A percentile compares a stretch with the other conserved stretches of the same genome.
Conservation (phyloP, 805 yeast species). For the Metschnikowia continentalis region DNA sequence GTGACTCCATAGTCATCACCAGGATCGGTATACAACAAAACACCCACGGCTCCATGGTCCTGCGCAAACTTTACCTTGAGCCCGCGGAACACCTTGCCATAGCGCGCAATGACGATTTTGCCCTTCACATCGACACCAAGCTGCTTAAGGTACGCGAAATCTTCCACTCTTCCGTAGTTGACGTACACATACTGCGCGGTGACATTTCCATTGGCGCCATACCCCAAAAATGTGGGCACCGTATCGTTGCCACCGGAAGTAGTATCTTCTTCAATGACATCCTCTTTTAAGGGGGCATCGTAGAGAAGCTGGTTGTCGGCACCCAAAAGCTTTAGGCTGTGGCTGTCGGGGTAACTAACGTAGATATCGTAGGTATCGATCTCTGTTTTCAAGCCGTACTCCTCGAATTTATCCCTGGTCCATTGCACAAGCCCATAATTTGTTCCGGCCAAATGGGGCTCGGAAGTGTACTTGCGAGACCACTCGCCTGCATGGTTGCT, state of each 20-base stretch:
- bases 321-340: conserved; percentile 39
- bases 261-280: conserved; percentile 37
- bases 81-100: conserved; percentile 50
- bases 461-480: conserved; percentile 48
- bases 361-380: conserved; percentile 56
- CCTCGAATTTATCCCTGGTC: conserved; percentile 52
- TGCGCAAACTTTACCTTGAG: conserved; percentile 61
- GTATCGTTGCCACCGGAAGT: conserved; percentile 37
- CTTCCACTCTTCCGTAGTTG: conserved; percentile 56
- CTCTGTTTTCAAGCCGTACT: conserved; percentile 50
- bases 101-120: conserved; percentile 58
- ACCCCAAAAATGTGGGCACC: conserved; percentile 61
- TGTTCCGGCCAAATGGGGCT: conserved; percentile 52
- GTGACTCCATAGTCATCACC: conserved; percentile 58
- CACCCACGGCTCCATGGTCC: conserved; percentile 58
- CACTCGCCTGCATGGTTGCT: conserved; percentile 47
- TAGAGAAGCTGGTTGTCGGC: conserved; percentile 34
- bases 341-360: conserved; percentile 49
- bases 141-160: conserved; percentile 42
- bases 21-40: conserved; percentile 64
- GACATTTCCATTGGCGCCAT: conserved; percentile 61
- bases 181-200: conserved; percentile 53
- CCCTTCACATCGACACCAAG: conserved; percentile 43
- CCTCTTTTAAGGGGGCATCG: conserved; percentile 51
- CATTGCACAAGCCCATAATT: conserved; percentile 45